Evolutionary conservation across 768 basidiomycete species (phyloP), one percentile per base, ranked within the genome.

Genomic region (Tubosaeta brunneosetosa): DNA sequence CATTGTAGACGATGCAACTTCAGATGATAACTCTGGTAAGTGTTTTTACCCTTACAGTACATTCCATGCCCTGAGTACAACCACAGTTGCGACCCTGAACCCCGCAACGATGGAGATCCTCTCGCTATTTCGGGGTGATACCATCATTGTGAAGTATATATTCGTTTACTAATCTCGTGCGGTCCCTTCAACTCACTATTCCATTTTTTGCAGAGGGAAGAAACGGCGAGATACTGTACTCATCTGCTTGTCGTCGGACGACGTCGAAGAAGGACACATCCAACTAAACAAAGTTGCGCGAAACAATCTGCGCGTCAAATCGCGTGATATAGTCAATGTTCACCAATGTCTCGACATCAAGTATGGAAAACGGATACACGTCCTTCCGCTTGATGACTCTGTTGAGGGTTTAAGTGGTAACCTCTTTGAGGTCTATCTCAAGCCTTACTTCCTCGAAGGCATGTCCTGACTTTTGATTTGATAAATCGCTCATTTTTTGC

Each of bases 261-360:
- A 95, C 56, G 91, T 98, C 55, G 97, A 97, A 62, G 97, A 98
- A 72, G 95, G 97, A 52, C 91, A 91, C 68, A 94, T 99, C 57
- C 94, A 97, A 64, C 76, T 99, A 74, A 99, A 99, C 85, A 98
- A 98, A 73, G 97, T 99, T 33, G 97, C 97, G n/a, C 91, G 97
- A 52, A 95, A 97, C 77, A 98, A 99, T 74, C 74, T 98, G 44
- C 91, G 95, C 50, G 92, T 98, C 61, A 98, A 97, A 77, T 85
- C 98, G 40, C 95, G 91, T 40, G 97, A 99, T 71, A 80, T 98
- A 50, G 93, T 93, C 67, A 91, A 90, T 56, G 94, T 99, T 1
- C 94, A 98, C 71, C 84, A 91, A 63, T 97, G 94, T 68, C 82
- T 88, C 54, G 95, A 98, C 65, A 97, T 98, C 79, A 97, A 97